Evolutionary conservation across 2,329 filamentous ascomycete species (phyloP), one percentile per base, ranked within the genome.

Genomic region (Colletotrichum sp.): DNA sequence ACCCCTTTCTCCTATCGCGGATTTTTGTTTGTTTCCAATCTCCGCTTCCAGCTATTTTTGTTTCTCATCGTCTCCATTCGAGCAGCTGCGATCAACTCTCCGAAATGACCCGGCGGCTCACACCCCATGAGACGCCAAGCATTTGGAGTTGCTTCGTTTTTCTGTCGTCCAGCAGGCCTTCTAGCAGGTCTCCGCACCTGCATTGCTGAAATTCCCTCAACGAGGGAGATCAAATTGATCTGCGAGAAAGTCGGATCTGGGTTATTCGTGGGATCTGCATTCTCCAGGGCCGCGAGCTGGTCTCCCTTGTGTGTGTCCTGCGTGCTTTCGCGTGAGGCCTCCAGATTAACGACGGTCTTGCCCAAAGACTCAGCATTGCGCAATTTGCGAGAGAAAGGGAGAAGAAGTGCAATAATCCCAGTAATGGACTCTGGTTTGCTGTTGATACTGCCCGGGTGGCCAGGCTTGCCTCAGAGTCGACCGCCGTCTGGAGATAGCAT

Each of bases 111-210:
- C 43, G 18, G 30, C 34, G 36, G 63, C 55, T 75, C 69, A 68
- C 21, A 67, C 59, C 48, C 57, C 70, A 64, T 68, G 70, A 75
- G 64, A 69, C 64, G 73, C 73, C 64, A 75, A 75, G 70, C 39
- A 55, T 68, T 13, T 34, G 48, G 48, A 60, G 34, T 48, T 69
- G 30, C 59, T 36, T 63, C 59, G n/a, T 18, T 63, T 36, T 34
- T 21, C n/a, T 63, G 6, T 24, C 59, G 59, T 32, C 28, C 59
- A 61, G 18, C 59, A n/a, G 26, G 18, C 10, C 28, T 61, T 63
- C 28, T 61, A 16, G 59, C 59, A 32, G n/a, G 32, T 63, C 59
- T 63, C 59, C 59, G 59, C 59, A 63, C 16, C 30, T 34, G 16
- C 32, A 21, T 34, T 63, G 13, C 13, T 63, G 59, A 36, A 63